phyloP scores from a whole-genome alignment of 176 grass and related monocot genomes.

The Rhynchospora pubera region DNA sequence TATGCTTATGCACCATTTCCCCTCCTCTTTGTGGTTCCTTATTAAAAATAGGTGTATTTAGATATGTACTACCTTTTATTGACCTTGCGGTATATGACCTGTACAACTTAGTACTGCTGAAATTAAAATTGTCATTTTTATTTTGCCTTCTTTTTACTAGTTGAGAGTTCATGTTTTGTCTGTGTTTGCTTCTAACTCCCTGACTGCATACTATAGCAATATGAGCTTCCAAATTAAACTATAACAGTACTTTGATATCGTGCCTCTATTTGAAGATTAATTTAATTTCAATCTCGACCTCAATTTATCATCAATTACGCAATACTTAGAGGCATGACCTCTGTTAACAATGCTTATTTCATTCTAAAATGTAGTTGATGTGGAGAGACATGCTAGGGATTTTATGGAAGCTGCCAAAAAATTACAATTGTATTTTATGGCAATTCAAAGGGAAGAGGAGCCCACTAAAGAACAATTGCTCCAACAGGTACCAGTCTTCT shows the following conservation, averaged over 20 bases:
- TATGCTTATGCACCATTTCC: neutral
- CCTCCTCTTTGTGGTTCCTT: neutral
- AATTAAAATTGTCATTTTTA: neutral
- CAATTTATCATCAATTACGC: too few relatives aligned
- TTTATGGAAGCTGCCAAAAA: constrained; percentile 93
- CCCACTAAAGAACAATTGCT: constrained; percentile 62
- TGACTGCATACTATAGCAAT: too few relatives aligned
- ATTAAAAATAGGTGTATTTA: neutral
- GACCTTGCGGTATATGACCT: neutral
- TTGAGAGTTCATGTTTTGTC: neutral
- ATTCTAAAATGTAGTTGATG: constrained; percentile 44
- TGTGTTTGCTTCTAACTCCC: too few relatives aligned
- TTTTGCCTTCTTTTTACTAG: neutral
- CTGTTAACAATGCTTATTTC: neutral
- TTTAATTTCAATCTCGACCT: too few relatives aligned
- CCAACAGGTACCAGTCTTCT: constrained; percentile 39
- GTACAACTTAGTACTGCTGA: neutral
- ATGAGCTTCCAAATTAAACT: too few relatives aligned
- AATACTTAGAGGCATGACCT: neutral
- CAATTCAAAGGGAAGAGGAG: constrained; percentile 58
- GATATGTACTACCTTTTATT: too few relatives aligned
- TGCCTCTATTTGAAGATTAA: neutral
- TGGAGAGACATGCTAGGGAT: constrained; percentile 69
- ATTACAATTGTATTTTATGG: constrained; percentile 70
- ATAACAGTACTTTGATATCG: neutral